A percentile compares a stretch with the other conserved stretches of the same genome.
Evolutionary conservation across 768 basidiomycete genomes (phyloP).

Genomic region (Leccinum aurantiacum): DNA sequence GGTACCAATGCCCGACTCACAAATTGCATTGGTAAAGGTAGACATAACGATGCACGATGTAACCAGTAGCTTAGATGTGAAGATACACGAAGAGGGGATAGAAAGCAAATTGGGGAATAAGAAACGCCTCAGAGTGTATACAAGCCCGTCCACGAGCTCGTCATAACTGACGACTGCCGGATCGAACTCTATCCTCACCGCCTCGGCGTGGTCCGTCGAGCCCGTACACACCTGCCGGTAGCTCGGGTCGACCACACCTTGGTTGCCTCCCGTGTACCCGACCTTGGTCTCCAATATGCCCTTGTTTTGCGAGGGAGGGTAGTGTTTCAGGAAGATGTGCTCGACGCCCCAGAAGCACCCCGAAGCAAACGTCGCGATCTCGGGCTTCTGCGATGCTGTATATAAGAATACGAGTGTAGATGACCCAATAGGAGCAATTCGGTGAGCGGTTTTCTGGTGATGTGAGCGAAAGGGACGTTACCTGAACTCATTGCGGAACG

Average conservation of each 20-base stretch:
- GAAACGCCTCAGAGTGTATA: slow-evolving; percentile 51
- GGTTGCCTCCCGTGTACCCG: slow-evolving; percentile 77
- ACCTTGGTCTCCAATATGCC: slow-evolving; percentile 75
- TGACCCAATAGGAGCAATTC: too few relatives aligned
- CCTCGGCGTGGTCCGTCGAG: slow-evolving; percentile 85
- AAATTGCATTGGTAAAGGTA: slow-evolving; percentile 67
- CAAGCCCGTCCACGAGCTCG: slow-evolving; percentile 66
- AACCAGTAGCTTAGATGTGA: too few relatives aligned
- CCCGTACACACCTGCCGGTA: slow-evolving; percentile 82
- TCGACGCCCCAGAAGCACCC: slow-evolving; percentile 90
- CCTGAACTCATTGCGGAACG: too few relatives aligned
- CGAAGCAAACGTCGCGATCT: slow-evolving; percentile 47
- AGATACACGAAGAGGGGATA: background rate
- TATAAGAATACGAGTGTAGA: too few relatives aligned
- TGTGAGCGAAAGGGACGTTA: too few relatives aligned
- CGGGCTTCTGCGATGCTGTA: slow-evolving; percentile 41
- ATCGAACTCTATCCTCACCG: slow-evolving; percentile 84
- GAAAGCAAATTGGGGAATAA: background rate
- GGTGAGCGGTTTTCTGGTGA: too few relatives aligned
- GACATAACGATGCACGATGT: too few relatives aligned
- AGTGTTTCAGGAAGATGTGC: slow-evolving; percentile 81
- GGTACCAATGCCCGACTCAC: slow-evolving; percentile 93
- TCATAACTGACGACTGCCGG: slow-evolving; percentile 73
- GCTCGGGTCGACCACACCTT: slow-evolving; percentile 51
- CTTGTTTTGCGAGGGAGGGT: slow-evolving; percentile 66